phyloP scores from a whole-genome alignment of 352 stramenopile species.

The Pythium biforme region DNA sequence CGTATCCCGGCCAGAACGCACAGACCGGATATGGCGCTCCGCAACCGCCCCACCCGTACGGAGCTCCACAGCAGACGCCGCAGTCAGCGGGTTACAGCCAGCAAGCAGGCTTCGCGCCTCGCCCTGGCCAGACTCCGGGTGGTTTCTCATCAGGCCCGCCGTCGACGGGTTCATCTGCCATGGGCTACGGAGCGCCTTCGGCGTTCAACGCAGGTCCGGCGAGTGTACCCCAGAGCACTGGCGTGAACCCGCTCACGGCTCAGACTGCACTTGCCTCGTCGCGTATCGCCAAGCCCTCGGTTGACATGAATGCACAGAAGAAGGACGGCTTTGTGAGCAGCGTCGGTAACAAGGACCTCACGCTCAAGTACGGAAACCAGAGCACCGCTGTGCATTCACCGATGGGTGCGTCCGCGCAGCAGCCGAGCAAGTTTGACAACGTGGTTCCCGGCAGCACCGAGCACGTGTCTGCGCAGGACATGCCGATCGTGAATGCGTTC shows the following conservation, averaged over 20 bases:
- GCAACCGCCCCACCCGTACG: slow-evolving; percentile 31
- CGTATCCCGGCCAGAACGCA: slow-evolving; percentile 28
- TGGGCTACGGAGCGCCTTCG: slow-evolving; percentile 33
- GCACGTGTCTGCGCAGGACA: slow-evolving; percentile 68
- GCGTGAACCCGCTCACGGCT: slow-evolving; percentile 66
- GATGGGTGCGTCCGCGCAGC: slow-evolving; percentile 12
- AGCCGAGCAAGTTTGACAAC: slow-evolving; percentile 48
- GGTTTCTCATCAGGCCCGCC: slow-evolving; percentile 43
- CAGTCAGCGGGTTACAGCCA: slow-evolving; percentile 43
- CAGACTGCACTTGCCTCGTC: slow-evolving; percentile 58
- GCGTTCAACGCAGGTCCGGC: slow-evolving; percentile 28
- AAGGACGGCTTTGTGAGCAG: slow-evolving; percentile 85
- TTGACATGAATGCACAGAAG: slow-evolving; percentile 81
- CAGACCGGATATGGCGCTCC: slow-evolving; percentile 34
- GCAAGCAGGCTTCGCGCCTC: slow-evolving; percentile 20
- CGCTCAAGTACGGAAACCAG: slow-evolving; percentile 83
- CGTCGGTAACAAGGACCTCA: slow-evolving; percentile 85
- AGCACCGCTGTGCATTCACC: slow-evolving; percentile 66
- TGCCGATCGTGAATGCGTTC: slow-evolving; percentile 77
- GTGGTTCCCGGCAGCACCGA: slow-evolving; percentile 65
- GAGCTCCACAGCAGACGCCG: slow-evolving; percentile 36
- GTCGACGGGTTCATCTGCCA: slow-evolving; percentile 31
- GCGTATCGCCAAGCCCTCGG: slow-evolving; percentile 74
- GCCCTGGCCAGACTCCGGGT: slow-evolving; percentile 7
- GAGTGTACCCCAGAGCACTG: slow-evolving; percentile 50